Evolutionary conservation across 2,329 filamentous ascomycete species (phyloP), one percentile per base, ranked within the genome.

Genomic region (Chaetomiaceae sp.): DNA sequence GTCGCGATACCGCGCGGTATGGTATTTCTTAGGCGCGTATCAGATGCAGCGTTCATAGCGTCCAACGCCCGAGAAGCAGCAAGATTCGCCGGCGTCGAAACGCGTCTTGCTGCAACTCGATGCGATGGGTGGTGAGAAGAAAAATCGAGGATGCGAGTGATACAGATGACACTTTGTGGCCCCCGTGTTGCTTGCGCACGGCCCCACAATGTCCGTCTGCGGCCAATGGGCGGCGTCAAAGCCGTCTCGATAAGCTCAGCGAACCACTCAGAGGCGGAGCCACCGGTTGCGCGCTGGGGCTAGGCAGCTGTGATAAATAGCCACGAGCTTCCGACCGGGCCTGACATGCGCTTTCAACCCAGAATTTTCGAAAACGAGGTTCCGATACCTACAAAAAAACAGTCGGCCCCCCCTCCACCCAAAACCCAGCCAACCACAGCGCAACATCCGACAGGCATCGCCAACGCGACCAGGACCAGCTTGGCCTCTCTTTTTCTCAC

Each of bases 281-380:
- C 58, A 57, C 48, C 44, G 48, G 34, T 43, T 42, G 41, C 39
- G 45, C 48, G 44, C 53, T 57, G 54, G 52, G 56, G 46, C 50
- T 48, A 53, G 58, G 58, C 56, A 57, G 60, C 57, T 56, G 53
- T 64, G 61, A 67, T 68, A 68, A 68, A 68, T 68, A 68, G 65
- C 62, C 59, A 59, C 61, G 59, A 57, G 61, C 63, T 62, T 57
- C 64, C 65, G 61, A 63, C 62, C 60, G 63, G 56, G 60, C 61
- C 65, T 61, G 59, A 63, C 60, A 63, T 61, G 58, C 61, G 61
- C 63, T 64, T 62, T 63, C 58, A 51, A 61, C 57, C 57, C 59
- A 57, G 59, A 61, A 54, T 57, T 63, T 60, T 56, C 48, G 53
- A 54, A 54, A 8, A 21, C 19, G 19, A 13, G 16, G 17, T 39